Evolutionary conservation across 768 basidiomycete species (phyloP).

Genomic region (Grammothele lineata): DNA sequence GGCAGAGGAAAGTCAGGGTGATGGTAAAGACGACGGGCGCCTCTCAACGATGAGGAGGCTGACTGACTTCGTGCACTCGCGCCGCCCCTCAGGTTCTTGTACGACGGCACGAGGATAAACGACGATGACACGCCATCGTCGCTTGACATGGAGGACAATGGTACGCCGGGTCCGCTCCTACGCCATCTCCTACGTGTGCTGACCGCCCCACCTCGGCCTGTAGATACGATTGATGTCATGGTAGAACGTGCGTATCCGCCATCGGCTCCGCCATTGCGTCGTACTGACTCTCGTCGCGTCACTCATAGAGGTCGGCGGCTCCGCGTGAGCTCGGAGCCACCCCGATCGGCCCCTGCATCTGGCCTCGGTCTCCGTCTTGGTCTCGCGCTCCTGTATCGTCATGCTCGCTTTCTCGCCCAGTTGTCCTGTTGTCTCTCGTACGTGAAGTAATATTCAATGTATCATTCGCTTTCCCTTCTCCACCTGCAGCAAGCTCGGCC

Average conservation of each 20-base stretch:
- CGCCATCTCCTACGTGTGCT: not conserved
- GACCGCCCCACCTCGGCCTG: constrained; percentile 4
- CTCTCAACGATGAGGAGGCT: not conserved
- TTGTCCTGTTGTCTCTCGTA: constrained; percentile 16
- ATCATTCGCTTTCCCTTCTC: constrained; percentile 7
- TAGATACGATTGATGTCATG: constrained; percentile 95
- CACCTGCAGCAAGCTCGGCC: too few species aligned
- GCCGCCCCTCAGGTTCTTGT: constrained; percentile 69
- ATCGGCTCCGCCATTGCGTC: not conserved
- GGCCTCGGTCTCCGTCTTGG: not conserved
- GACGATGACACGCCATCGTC: constrained; percentile 85
- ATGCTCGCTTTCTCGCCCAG: constrained; percentile 1
- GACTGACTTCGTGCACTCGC: not conserved
- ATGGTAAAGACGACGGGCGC: too few species aligned
- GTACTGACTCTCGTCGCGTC: constrained; percentile 1
- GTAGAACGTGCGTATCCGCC: constrained; percentile 75
- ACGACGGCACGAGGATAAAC: constrained; percentile 81
- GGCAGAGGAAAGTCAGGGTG: too few species aligned
- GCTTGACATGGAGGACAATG: constrained; percentile 88
- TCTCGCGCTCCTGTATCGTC: constrained; percentile 5
- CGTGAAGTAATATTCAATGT: constrained; percentile 17
- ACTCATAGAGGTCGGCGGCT: constrained; percentile 28
- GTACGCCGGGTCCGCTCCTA: constrained; percentile 38
- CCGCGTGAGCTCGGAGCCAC: constrained; percentile 11
- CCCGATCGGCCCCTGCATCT: not conserved